Conservation (phyloP, 2,329 filamentous ascomycete species). For the Beauveria rudraprayagi region DNA sequence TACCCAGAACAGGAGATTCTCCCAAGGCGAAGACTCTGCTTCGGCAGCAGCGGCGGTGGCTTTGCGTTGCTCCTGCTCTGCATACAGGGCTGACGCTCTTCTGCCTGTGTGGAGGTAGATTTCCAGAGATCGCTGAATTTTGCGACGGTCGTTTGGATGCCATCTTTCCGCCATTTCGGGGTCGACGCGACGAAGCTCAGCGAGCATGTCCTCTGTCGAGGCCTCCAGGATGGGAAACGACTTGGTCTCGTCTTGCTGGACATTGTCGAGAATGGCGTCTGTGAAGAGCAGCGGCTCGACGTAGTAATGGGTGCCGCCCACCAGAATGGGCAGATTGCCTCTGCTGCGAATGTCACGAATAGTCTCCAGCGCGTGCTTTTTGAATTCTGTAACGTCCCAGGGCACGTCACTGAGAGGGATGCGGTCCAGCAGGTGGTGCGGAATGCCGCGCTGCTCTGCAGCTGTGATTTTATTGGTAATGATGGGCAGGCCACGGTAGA, state of each 20-base stretch:
- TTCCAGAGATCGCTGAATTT: conserved; percentile 82
- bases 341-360: conserved; percentile 72
- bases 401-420: conserved; percentile 68
- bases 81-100: conserved; percentile 79
- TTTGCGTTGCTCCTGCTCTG: conserved; percentile 54
- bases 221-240: conserved; percentile 64
- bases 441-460: conserved; percentile 68
- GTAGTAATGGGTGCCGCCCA: conserved; percentile 95
- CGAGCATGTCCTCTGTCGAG: conserved; percentile 62
- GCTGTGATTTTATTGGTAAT: conserved; percentile 87
- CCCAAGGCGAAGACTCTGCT: conserved; percentile 28
- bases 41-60: conserved; percentile 19
- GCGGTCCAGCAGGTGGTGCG: conserved; percentile 80
- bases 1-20: conserved; percentile 76
- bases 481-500: conserved; percentile 84
- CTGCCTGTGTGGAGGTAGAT: conserved; percentile 80
- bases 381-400: conserved; percentile 77
- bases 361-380: conserved; percentile 55
- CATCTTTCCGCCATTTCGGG: conserved; percentile 82
- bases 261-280: conserved; percentile 47
- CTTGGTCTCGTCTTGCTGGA: conserved; percentile 26
- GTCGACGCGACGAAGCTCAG: conserved; percentile 70
- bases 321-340: conserved; percentile 78
- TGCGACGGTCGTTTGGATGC: conserved; percentile 89
- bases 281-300: conserved; percentile 76